A percentile compares a stretch with the other conserved stretches of the same genome.
These are phyloP conservation scores for Avena eriantha DNA, from an alignment of 176 grass and related monocot species.

Conservation along the genomic window DNA sequence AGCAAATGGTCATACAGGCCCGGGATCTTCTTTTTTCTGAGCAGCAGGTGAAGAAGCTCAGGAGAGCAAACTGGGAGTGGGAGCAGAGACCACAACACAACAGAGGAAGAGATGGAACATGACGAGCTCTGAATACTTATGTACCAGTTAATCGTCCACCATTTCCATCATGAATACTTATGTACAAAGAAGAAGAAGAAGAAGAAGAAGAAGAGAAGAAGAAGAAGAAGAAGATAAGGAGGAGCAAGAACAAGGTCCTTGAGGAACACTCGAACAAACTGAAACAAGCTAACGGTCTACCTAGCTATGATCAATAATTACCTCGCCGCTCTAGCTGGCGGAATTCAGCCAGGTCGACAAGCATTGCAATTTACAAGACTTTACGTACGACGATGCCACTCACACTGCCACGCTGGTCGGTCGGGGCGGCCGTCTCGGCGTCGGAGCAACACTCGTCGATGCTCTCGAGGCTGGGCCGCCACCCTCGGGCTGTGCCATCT, in stretches of 20 bases:
- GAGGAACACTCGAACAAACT: neutral
- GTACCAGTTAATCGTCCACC: neutral
- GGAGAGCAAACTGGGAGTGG: neutral
- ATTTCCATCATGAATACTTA: neutral
- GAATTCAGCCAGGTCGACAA: constrained; percentile 21
- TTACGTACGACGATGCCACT: too few relatives aligned
- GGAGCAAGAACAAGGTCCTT: neutral
- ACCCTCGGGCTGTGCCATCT: constrained; percentile 21
- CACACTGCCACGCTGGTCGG: neutral
- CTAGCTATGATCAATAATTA: neutral
- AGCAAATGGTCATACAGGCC: neutral
- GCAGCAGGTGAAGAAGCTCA: neutral
- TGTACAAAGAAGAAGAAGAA: neutral
- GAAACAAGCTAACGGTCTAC: neutral
- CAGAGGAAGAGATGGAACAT: neutral
- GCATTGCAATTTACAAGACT: neutral
- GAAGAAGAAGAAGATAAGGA: neutral
- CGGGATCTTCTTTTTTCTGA: neutral
- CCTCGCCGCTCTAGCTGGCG: neutral
- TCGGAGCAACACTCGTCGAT: constrained; percentile 65
- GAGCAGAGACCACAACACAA: neutral
- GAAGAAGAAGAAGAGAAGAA: too few relatives aligned
- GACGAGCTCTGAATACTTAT: neutral
- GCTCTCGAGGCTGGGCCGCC: constrained; percentile 71
- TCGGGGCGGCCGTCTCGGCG: neutral